Base-by-base conservation (phyloP, 192 early-diverging fungal genomes). In the Backusella liffmaniae region DNA sequence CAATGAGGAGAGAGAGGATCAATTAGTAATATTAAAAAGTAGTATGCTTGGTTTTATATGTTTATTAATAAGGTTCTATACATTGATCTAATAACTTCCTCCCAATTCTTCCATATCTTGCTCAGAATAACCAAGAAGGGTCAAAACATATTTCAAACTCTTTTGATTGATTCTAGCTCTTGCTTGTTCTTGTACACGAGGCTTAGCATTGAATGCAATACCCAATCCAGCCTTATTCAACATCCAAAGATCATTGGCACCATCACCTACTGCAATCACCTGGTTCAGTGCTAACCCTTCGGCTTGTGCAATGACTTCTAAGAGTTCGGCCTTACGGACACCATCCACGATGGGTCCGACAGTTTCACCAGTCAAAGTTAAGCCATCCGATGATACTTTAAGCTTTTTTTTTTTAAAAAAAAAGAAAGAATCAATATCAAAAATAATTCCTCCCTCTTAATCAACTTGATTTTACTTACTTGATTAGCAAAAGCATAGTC, bases 401-500 rank as follows among this genome's bases (percentile, higher is more conserved):
- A 99, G 89, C 87, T 97, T 18, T 37, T 37, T 37, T 37, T 37
- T 36, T 36, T 29, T n/a, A 70, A 42, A 42, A 9, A 72, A 15
- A 70, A 72, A 42, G 26, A 10, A 67, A 23, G 65, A 67, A 66
- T 42, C 15, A 59, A 72, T 51, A 66, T 12, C 35, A 13, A 59
- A 59, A 21, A 10, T 9, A 59, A 26, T 59, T 8, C 29, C 21
- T 6, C 2, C 8, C 21, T 36, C 7, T 36, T 9, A 56, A 59
- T 39, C 23, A 39, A 23, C 26, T 15, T 37, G 29, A 32, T 59
- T 35, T 34, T 21, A 32, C 30, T 73, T 79, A 93, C 88, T 80
- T 88, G 90, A 82, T 99, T 99, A 23, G 98, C 98, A 90, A 98
- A 98, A 0, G 98, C 97, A 77, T 98, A 99, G 82, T 99, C 98